These are phyloP conservation scores for Diaporthe helianthi DNA, from an alignment of 2,329 filamentous ascomycete species.

Conservation along the genomic window DNA sequence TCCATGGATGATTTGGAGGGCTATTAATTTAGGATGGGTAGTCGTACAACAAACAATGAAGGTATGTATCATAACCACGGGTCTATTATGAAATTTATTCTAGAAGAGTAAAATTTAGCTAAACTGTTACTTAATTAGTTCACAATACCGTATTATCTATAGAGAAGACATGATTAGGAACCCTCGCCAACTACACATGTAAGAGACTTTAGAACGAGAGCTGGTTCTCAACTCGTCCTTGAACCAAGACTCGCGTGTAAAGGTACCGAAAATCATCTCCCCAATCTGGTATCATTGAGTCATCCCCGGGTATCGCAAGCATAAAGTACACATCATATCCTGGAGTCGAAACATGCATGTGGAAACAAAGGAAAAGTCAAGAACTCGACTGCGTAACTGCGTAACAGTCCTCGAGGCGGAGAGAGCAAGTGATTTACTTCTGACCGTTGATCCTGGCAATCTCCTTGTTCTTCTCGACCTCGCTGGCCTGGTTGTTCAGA, in stretches of 20 bases:
- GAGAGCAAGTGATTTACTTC: neutral
- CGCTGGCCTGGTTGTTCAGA: slow-evolving; percentile 45
- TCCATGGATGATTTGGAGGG: too few species aligned
- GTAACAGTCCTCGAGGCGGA: neutral
- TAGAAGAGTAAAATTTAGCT: neutral
- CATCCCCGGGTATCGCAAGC: slow-evolving; percentile 7
- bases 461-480: slow-evolving; percentile 49
- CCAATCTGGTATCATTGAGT: neutral
- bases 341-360: neutral
- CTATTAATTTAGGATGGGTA: too few species aligned
- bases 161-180: neutral
- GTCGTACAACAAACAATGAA: too few species aligned
- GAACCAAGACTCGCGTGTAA: neutral
- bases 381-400: neutral
- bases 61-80: too few species aligned
- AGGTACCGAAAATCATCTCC: neutral
- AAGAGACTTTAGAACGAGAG: too few species aligned
- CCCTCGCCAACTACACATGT: neutral
- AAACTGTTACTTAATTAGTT: neutral
- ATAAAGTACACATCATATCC: neutral
- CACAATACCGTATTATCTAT: neutral
- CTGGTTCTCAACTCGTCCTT: neutral
- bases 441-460: slow-evolving; percentile 42
- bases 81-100: too few species aligned
- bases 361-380: neutral